A percentile compares a stretch with the other conserved stretches of the same genome.
These are phyloP conservation scores for Penicillium robsamsonii DNA, from an alignment of 495 filamentous ascomycete genomes.

Conservation along the genomic window DNA sequence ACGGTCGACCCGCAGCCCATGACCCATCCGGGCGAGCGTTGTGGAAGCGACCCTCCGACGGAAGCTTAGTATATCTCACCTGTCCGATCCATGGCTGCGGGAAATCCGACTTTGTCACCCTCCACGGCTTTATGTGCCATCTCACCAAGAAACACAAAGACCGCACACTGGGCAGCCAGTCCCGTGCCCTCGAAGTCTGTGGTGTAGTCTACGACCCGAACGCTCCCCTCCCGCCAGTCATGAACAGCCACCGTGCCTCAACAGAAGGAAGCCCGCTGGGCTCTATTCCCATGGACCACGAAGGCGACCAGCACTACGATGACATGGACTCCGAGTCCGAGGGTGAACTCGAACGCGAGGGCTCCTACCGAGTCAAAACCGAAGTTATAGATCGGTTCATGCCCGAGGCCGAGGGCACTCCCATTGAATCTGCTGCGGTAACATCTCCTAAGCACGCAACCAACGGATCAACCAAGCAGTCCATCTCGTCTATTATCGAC, in stretches of 20 bases:
- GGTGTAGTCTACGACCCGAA: slow-evolving; percentile 47
- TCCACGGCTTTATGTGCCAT: slow-evolving; percentile 52
- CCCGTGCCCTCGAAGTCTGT: slow-evolving; percentile 45
- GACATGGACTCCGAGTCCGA: slow-evolving; percentile 42
- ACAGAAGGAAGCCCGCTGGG: slow-evolving; percentile 39
- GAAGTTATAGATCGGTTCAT: slow-evolving; percentile 30
- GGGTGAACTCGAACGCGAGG: slow-evolving; percentile 21
- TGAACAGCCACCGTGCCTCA: slow-evolving; percentile 36
- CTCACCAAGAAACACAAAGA: slow-evolving; percentile 52
- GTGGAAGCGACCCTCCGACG: slow-evolving; percentile 49
- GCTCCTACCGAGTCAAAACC: slow-evolving; percentile 30
- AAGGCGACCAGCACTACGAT: slow-evolving; percentile 32
- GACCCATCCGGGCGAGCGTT: slow-evolving; percentile 45
- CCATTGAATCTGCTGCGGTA: slow-evolving; percentile 11
- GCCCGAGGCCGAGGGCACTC: slow-evolving; percentile 16
- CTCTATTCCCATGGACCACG: slow-evolving; percentile 31
- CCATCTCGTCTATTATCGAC: slow-evolving; percentile 50
- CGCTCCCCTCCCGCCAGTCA: slow-evolving; percentile 41
- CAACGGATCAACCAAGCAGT: slow-evolving; percentile 41
- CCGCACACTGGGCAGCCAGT: slow-evolving; percentile 47
- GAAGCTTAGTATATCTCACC: slow-evolving; percentile 46
- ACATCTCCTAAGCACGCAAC: slow-evolving; percentile 19
- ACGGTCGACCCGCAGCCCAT: slow-evolving; percentile 46
- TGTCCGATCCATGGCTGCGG: slow-evolving; percentile 45
- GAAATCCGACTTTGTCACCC: slow-evolving; percentile 47